These are phyloP conservation scores for Obba rivulosa DNA, from an alignment of 768 basidiomycete genomes.

Conservation along the genomic window DNA sequence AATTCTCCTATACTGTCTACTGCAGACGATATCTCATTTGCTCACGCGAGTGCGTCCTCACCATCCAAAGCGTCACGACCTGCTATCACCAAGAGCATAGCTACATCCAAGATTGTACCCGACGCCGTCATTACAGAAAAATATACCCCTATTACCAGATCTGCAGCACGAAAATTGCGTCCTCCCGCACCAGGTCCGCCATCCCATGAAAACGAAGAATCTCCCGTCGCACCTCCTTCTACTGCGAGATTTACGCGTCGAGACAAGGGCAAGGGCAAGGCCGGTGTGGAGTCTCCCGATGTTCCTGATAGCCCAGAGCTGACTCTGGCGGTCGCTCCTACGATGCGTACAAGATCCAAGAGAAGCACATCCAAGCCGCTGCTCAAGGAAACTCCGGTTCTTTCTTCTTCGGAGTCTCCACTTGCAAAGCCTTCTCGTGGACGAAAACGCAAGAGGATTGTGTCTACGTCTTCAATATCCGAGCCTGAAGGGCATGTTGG, in stretches of 20 bases:
- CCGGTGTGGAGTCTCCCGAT: background rate
- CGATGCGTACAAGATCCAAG: background rate
- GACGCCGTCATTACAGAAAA: slow-evolving; percentile 10
- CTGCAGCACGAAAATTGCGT: background rate
- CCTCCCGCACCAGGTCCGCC: background rate
- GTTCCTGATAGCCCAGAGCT: background rate
- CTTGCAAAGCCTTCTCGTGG: background rate
- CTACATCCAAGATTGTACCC: background rate
- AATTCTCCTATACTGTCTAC: no score
- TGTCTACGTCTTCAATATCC: slow-evolving; percentile 5
- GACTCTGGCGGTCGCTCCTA: background rate
- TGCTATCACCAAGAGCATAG: background rate
- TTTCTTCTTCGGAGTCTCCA: background rate
- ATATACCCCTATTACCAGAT: background rate
- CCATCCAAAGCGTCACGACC: background rate
- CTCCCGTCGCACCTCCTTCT: background rate
- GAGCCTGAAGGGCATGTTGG: background rate
- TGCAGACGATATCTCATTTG: no score
- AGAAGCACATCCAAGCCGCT: no score
- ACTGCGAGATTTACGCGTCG: background rate
- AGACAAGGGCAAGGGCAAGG: slow-evolving; percentile 9
- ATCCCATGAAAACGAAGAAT: background rate
- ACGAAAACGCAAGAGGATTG: slow-evolving; percentile 11
- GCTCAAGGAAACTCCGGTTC: no score
- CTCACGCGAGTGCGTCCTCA: background rate